phyloP scores from a whole-genome alignment of 768 basidiomycete genomes.

The Suillus decipiens region DNA sequence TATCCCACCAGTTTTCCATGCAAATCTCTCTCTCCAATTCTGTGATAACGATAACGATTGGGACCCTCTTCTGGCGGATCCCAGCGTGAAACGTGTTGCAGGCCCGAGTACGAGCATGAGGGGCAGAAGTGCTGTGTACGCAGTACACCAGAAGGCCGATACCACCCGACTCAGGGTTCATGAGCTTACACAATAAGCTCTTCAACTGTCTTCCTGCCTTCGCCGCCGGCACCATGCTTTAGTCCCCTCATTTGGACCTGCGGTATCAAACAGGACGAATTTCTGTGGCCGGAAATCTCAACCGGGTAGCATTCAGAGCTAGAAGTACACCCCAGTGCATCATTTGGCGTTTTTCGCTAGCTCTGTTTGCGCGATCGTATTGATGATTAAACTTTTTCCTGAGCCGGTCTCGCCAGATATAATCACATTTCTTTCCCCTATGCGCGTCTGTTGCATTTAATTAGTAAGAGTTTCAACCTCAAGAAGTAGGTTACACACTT shows the following conservation, averaged over 20 bases:
- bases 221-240: slow-evolving; percentile 13
- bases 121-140: slow-evolving; percentile 36
- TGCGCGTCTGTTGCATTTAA: background rate
- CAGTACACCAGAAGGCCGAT: slow-evolving; percentile 43
- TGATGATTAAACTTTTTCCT: slow-evolving; percentile 32
- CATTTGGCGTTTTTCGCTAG: slow-evolving; percentile 14
- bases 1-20: slow-evolving; percentile 35
- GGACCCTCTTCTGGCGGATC: slow-evolving; percentile 39
- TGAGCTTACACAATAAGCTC: slow-evolving; percentile 19
- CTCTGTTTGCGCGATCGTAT: slow-evolving; percentile 20
- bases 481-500: background rate
- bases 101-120: slow-evolving; percentile 28
- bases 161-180: slow-evolving; percentile 24
- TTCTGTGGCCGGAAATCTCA: slow-evolving; percentile 5
- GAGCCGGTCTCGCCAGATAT: slow-evolving; percentile 27
- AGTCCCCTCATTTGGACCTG: slow-evolving; percentile 36
- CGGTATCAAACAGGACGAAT: slow-evolving; percentile 36
- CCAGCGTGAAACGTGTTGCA: slow-evolving; percentile 40
- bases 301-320: background rate
- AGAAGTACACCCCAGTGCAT: slow-evolving; percentile 21
- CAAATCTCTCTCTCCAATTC: slow-evolving; percentile 36
- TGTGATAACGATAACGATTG: slow-evolving; percentile 39
- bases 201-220: slow-evolving; percentile 21
- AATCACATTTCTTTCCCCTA: slow-evolving; percentile 16
- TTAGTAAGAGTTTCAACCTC: background rate